Conservation (phyloP, 2,329 filamentous ascomycete genomes). For the Colletotrichum plurivorum region DNA sequence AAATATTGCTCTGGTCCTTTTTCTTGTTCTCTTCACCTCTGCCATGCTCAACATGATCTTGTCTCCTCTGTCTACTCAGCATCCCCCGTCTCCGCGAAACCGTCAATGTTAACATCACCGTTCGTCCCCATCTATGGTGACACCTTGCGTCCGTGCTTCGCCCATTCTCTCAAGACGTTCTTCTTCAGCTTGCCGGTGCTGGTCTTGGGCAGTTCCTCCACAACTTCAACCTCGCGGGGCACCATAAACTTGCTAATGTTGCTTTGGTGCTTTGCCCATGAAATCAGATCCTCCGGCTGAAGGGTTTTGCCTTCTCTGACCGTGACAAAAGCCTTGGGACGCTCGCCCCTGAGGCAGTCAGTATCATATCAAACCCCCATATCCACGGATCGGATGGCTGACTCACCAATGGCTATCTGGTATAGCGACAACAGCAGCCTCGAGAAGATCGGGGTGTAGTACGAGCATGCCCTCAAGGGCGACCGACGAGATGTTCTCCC, state of each 20-base stretch:
- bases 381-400: neutral
- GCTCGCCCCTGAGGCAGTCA: constrained; percentile 71
- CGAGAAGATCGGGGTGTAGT: constrained; percentile 89
- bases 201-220: constrained; percentile 94
- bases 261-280: constrained; percentile 87
- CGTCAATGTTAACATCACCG: too few species aligned
- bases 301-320: constrained; percentile 76
- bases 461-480: constrained; percentile 92
- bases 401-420: constrained; percentile 83
- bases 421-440: constrained; percentile 91
- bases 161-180: constrained; percentile 92
- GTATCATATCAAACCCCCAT: neutral
- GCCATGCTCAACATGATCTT: too few species aligned
- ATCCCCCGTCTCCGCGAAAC: too few species aligned
- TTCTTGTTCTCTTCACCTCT: too few species aligned
- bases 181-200: constrained; percentile 98
- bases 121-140: neutral
- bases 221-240: constrained; percentile 79
- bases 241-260: constrained; percentile 94
- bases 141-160: constrained; percentile 58
- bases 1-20: too few species aligned
- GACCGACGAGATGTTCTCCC: constrained; percentile 96
- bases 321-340: constrained; percentile 95
- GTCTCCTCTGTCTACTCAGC: too few species aligned
- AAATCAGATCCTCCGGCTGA: constrained; percentile 78